A percentile compares a stretch with the other conserved stretches of the same genome.
Conservation (phyloP, 352 stramenopile species). For the Pythium brassicae region DNA sequence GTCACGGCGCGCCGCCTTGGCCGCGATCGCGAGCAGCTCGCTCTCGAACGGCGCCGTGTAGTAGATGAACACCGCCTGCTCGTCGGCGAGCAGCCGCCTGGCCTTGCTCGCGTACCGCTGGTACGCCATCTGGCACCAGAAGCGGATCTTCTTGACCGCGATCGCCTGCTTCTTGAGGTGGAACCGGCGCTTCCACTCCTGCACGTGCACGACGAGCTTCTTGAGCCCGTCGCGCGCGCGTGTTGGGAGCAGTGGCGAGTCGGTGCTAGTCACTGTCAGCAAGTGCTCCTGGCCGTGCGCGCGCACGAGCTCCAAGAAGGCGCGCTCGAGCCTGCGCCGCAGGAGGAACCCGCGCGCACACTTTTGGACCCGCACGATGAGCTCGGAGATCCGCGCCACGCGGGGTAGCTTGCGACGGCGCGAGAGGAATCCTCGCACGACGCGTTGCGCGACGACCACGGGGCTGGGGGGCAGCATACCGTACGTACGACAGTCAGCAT, state of each 20-base stretch:
- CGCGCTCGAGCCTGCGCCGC: constrained; percentile 30
- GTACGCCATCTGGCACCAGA: constrained; percentile 75
- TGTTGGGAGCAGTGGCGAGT: constrained; percentile 23
- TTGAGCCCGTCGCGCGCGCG: constrained; percentile 39
- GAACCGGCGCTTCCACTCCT: constrained; percentile 48
- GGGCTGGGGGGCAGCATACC: constrained; percentile 12
- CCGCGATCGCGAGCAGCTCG: constrained; percentile 50
- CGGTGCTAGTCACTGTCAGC: constrained; percentile 30
- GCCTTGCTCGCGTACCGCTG: constrained; percentile 55
- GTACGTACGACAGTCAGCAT: neutral
- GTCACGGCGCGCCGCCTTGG: constrained; percentile 46
- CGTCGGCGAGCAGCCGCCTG: constrained; percentile 39
- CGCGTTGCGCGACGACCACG: constrained; percentile 28
- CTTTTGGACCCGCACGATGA: constrained; percentile 53
- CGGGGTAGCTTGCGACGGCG: constrained; percentile 30
- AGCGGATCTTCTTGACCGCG: constrained; percentile 71
- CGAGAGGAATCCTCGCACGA: constrained; percentile 50
- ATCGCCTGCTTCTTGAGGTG: constrained; percentile 55
- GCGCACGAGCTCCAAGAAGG: constrained; percentile 49
- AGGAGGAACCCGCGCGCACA: constrained; percentile 61
- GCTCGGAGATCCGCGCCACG: constrained; percentile 35
- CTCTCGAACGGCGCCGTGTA: constrained; percentile 54
- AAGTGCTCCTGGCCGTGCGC: constrained; percentile 41
- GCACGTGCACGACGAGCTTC: constrained; percentile 45
- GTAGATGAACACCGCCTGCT: constrained; percentile 75